Base-by-base conservation (phyloP, 768 basidiomycete species). In the Dentipellis fragilis region DNA sequence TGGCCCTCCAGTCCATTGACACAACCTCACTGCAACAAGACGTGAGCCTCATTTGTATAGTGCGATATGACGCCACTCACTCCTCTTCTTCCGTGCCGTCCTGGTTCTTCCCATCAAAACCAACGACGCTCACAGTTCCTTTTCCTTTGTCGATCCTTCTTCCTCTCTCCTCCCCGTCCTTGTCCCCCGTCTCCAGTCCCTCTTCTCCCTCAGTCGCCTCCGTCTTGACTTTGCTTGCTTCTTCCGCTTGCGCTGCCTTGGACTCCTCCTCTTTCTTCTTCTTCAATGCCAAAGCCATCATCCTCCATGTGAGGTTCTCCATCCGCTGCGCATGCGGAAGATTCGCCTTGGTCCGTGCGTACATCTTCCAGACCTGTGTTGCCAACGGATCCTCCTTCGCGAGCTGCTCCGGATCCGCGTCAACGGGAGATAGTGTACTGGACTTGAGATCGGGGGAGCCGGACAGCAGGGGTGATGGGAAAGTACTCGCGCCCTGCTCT, bases 231-330 rank as follows among this genome's bases (percentile, higher is more conserved):
- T 29, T 29, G 29, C 29, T 29, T 29, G 3, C 29, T 29, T 29
- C 29, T 55, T 57, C 55, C 35, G 55, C 54, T 46, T 57, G 47
- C 50, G 37, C 58, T 42, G 56, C 58, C 55, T 64, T 56, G 12
- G 52, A 59, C 2, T 64, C 56, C 8, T 34, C 64, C 23, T 87
- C 86, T 70, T 84, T 84, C 73, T 86, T 85, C 79, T 89, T 95
- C 76, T 87, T 87, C 55, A 99, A 73, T 11, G 89, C 91, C 66
- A 99, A 74, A 22, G 93, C 88, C 94, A 97, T 97, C 93, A 98
- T 90, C 57, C 96, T 74, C 95, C 95, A 97, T 0, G 94, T 96
- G 54, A 98, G 69, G 66, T 97, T 98, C 73, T 98, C 96, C 91
- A 99, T 93, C 65, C 94, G 75, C 70, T 93, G 90, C 0, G 89